Conservation (phyloP, 192 early-diverging fungal genomes). For the Rhizophagus prolifer region DNA sequence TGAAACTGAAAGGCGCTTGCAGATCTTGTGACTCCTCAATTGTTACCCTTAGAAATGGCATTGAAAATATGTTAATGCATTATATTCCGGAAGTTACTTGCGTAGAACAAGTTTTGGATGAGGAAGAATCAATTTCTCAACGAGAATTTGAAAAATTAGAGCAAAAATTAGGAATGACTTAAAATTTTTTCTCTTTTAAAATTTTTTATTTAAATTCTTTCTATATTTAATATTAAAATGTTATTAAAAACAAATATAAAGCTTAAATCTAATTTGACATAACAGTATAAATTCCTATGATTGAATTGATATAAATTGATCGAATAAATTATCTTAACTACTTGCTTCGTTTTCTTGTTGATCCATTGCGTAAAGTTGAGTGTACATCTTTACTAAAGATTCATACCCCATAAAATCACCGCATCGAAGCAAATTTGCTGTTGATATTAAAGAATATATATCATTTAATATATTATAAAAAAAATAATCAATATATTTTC, state of each 20-base stretch:
- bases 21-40: constrained; percentile 86
- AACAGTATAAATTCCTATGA: neutral
- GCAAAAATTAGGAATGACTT: constrained; percentile 12
- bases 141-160: constrained; percentile 94
- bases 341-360: constrained; percentile 20
- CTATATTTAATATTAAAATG: neutral
- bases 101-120: constrained; percentile 89
- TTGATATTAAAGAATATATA: neutral
- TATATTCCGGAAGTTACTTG: constrained; percentile 92
- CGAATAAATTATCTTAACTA: neutral
- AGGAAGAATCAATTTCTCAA: constrained; percentile 70
- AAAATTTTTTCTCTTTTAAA: neutral
- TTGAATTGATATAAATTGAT: neutral
- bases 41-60: constrained; percentile 96
- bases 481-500: neutral
- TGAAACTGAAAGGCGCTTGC: constrained; percentile 95
- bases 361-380: constrained; percentile 63
- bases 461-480: neutral
- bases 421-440: constrained; percentile 84
- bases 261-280: neutral
- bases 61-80: constrained; percentile 99
- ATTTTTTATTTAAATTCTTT: neutral
- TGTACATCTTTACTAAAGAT: constrained; percentile 86
- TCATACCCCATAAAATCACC: constrained; percentile 86
- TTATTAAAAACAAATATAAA: neutral